Base-by-base conservation (phyloP, 768 basidiomycete genomes). In the Leccinum variicolor region DNA sequence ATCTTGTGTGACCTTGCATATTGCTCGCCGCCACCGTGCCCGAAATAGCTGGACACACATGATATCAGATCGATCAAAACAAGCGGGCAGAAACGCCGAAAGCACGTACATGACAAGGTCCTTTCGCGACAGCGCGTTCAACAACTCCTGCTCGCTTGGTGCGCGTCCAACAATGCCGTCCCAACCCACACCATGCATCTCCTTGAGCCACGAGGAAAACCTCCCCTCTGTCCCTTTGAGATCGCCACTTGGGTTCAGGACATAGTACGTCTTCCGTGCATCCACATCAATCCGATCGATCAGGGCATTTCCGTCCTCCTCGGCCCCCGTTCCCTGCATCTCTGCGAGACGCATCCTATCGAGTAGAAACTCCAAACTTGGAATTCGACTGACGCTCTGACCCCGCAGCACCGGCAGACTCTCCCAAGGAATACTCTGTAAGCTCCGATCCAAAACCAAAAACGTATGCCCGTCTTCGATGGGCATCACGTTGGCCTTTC, bases 21-120 rank as follows among this genome's bases (percentile, higher is more conserved):
- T 64, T 98, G 96, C 68, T 98, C 95, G 1, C 85, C 95, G 7
- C 95, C 95, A 2, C 94, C 94, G 65, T 99, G 97, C 14, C 97
- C 97, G 67, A 98, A 97, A 73, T 98, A 99, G 11, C 96, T 98
- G 62, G 2, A 26, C 39, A 19, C 39, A 39, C 29, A 7, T 5
- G 10, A 13, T 4, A 23, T 53, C 21, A 56, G 50, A 49, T 64
- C 39, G 23, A 25, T 26, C 25, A 58, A 17, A 4, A 21, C 25
- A 10, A 25, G n/a, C 14, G 17, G 6, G 8, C 11, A 6, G 39
- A 46, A 54, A 53, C 19, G 54, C 14, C 7, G 56, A n/a, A 47
- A 7, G 19, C 28, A 85, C 93, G 69, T 70, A 97, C 94, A 98
- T 81, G n/a, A 98, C 85, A 13, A 99, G 77, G 62, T 98, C 95